Conservation (phyloP, 108 stramenopile genomes). For the Nannochloropsis granulata region DNA sequence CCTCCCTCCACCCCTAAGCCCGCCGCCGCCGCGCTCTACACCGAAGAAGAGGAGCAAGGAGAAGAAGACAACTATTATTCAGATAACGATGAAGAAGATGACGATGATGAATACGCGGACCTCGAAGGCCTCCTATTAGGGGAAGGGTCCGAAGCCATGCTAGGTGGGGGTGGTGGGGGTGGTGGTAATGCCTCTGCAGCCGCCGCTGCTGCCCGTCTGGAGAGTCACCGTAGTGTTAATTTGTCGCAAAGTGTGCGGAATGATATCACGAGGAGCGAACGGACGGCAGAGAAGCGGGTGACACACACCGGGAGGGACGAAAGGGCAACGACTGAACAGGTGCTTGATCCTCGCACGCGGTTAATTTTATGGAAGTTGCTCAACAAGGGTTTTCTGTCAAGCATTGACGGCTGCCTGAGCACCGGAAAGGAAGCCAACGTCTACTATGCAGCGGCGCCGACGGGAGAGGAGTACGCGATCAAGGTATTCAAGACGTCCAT, state of each 20-base stretch:
- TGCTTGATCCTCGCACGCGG: constrained; percentile 83
- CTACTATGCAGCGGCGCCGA: constrained; percentile 60
- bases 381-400: constrained; percentile 62
- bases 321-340: constrained; percentile 81
- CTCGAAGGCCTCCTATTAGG: neutral
- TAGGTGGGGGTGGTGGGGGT: neutral
- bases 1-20: no score
- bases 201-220: neutral
- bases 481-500: constrained; percentile 98
- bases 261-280: constrained; percentile 67
- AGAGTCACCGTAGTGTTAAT: neutral
- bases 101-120: neutral
- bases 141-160: neutral
- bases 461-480: constrained; percentile 65
- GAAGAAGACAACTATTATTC: neutral
- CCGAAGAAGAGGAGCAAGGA: no score
- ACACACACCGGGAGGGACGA: constrained; percentile 82
- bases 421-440: constrained; percentile 99
- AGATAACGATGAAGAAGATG: neutral
- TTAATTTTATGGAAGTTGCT: constrained; percentile 90
- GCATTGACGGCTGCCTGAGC: constrained; percentile 89
- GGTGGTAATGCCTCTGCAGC: neutral
- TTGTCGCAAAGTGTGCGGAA: constrained; percentile 68
- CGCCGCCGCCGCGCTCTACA: no score
- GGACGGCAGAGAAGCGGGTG: constrained; percentile 58